Evolutionary conservation across 176 grass and related monocot genomes (phyloP).

Genomic region (Pontederia paniculata): DNA sequence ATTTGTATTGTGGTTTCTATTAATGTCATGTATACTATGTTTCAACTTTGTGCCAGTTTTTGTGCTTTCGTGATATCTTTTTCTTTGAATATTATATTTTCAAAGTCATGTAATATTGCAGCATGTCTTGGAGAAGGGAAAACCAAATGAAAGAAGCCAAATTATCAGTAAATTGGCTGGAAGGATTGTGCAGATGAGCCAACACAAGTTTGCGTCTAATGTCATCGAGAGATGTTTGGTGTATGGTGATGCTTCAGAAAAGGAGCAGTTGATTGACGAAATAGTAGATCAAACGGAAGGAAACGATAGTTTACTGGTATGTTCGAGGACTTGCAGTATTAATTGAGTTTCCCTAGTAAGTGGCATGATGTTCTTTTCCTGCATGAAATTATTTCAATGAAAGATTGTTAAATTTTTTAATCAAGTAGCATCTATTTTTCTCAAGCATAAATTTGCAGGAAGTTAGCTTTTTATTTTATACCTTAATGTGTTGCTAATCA

Average conservation of each 20-base stretch:
- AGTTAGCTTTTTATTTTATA: too few relatives aligned
- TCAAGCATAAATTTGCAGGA: too few relatives aligned
- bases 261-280: slow-evolving; percentile 56
- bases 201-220: slow-evolving; percentile 93
- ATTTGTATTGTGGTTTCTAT: too few relatives aligned
- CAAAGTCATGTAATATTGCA: slow-evolving; percentile 7
- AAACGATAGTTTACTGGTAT: slow-evolving; percentile 79
- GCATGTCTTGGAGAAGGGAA: slow-evolving; percentile 91
- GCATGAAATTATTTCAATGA: too few relatives aligned
- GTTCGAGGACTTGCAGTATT: background rate
- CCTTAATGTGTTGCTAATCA: too few relatives aligned
- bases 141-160: slow-evolving; percentile 49
- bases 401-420: too few relatives aligned
- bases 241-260: slow-evolving; percentile 51
- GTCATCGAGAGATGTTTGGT: slow-evolving; percentile 94
- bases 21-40: too few relatives aligned
- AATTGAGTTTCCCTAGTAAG: background rate
- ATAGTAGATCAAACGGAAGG: slow-evolving; percentile 85
- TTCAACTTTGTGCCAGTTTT: background rate
- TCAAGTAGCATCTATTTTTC: too few relatives aligned
- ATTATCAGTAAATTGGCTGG: slow-evolving; percentile 79
- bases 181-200: slow-evolving; percentile 85
- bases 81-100: background rate
- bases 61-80: background rate
- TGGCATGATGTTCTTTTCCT: too few relatives aligned